phyloP scores from a whole-genome alignment of 78 protist genomes.

The Polysphondylium violaceum region DNA sequence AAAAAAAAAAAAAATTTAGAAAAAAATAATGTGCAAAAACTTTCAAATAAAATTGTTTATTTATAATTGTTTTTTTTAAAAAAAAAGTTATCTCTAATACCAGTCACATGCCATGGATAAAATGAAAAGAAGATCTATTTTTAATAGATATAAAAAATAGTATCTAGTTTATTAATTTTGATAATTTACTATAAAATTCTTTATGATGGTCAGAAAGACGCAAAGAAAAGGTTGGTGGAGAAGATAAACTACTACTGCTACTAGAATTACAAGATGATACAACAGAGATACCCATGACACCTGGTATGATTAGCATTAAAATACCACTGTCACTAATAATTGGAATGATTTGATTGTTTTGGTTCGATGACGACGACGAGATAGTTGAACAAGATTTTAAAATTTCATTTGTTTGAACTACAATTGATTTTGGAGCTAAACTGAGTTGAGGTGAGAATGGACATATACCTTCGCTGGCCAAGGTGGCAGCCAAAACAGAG shows the following conservation, averaged over 20 bases:
- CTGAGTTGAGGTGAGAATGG: neutral
- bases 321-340: conserved; percentile 48
- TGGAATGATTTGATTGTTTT: neutral
- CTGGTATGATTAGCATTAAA: conserved; percentile 46
- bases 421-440: conserved; percentile 1
- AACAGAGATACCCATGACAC: conserved; percentile 48
- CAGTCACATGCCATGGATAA: too few relatives aligned
- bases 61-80: neutral
- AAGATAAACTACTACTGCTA: neutral
- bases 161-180: neutral
- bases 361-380: neutral
- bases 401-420: conserved; percentile 3
- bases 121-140: too few relatives aligned
- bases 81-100: too few relatives aligned
- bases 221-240: neutral
- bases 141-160: too few relatives aligned
- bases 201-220: conserved; percentile 22
- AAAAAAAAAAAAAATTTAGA: too few relatives aligned
- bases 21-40: too few relatives aligned
- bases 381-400: neutral
- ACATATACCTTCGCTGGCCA: conserved; percentile 49
- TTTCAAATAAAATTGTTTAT: neutral
- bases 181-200: conserved; percentile 30
- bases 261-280: conserved; percentile 8
- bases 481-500: conserved; percentile 33